Evolutionary conservation across 768 basidiomycete species (phyloP).

Genomic region (Calvatia gigantea): DNA sequence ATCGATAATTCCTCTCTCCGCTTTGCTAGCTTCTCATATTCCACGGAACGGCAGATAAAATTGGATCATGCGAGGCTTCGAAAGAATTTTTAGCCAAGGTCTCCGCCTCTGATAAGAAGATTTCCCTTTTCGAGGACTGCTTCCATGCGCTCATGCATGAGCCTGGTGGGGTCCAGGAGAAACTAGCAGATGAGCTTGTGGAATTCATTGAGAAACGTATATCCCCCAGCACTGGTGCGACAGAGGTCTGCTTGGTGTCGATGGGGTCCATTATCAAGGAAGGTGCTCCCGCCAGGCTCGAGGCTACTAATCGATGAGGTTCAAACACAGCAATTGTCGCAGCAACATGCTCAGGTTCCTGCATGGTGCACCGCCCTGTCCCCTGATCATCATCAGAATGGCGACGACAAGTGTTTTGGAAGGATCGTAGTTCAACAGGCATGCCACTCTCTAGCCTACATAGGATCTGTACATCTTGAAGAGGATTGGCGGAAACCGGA

Average conservation of each 20-base stretch:
- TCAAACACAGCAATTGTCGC: too few species aligned
- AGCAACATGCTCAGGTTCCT: too few species aligned
- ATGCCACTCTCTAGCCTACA: too few species aligned
- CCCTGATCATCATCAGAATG: too few species aligned
- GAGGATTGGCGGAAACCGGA: too few species aligned
- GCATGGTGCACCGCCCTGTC: too few species aligned
- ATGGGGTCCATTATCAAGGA: background rate
- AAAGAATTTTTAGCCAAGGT: conserved; percentile 53
- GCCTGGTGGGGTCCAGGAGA: conserved; percentile 63
- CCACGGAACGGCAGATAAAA: conserved; percentile 62
- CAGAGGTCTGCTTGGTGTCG: background rate
- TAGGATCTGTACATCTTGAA: too few species aligned
- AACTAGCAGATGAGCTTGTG: conserved; percentile 49
- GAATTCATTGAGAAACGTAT: conserved; percentile 42
- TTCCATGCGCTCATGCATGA: conserved; percentile 78
- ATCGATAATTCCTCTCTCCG: conserved; percentile 25
- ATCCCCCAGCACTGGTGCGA: background rate
- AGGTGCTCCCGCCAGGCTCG: background rate
- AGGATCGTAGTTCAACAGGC: too few species aligned
- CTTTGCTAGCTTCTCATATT: conserved; percentile 54
- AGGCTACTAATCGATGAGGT: too few species aligned
- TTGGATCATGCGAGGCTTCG: conserved; percentile 52
- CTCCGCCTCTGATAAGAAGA: conserved; percentile 48
- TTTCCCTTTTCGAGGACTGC: conserved; percentile 42
- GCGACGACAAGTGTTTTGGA: too few species aligned